Percentiles rank a stretch among this genome's conserved stretches.
Conservation (phyloP, 257 asterid genomes). For the Solanum neorickii region DNA sequence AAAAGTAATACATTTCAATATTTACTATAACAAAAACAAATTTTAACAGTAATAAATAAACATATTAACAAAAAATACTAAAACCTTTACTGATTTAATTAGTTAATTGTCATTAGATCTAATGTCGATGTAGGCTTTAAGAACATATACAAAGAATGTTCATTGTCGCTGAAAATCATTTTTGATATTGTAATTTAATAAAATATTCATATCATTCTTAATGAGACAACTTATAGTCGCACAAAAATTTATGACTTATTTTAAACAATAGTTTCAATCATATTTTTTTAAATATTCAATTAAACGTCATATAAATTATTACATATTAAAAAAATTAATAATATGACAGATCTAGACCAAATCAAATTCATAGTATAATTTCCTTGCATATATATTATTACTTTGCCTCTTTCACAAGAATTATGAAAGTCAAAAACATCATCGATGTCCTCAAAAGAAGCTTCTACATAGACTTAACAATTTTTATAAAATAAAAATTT, state of each 20-base stretch:
- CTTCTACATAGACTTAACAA: neutral
- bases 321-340: neutral
- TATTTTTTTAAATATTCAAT: too few relatives aligned
- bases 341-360: neutral
- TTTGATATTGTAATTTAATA: too few relatives aligned
- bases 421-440: neutral
- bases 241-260: too few relatives aligned
- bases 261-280: too few relatives aligned
- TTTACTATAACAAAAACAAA: accelerated
- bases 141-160: too few relatives aligned
- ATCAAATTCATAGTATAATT: neutral
- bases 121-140: too few relatives aligned
- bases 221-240: accelerated
- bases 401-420: neutral
- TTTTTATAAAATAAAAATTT: neutral
- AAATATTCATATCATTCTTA: neutral
- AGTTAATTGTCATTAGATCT: too few relatives aligned
- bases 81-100: too few relatives aligned
- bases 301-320: neutral
- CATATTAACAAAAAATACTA: too few relatives aligned
- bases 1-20: too few relatives aligned
- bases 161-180: too few relatives aligned
- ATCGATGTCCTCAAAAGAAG: neutral
- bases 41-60: too few relatives aligned
- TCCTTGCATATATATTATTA: neutral